Evolutionary conservation across 176 grass and related monocot species (phyloP).

Genomic region (Zizania latifolia): DNA sequence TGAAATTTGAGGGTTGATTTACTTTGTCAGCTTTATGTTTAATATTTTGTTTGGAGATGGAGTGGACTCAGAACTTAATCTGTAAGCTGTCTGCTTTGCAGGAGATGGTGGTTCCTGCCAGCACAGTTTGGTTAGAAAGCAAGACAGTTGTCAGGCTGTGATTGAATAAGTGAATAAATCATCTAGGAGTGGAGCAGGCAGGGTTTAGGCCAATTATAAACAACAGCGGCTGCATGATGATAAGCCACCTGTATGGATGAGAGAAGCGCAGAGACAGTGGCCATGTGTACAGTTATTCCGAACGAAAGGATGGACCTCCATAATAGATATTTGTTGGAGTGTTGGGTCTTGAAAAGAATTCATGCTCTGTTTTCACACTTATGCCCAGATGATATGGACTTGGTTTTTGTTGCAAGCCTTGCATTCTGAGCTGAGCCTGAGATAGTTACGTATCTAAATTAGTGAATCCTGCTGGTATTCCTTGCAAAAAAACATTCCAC

Average conservation of each 20-base stretch:
- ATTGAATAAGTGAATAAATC: neutral
- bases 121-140: neutral
- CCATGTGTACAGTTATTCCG: too few species aligned
- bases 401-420: too few species aligned
- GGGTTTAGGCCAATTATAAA: neutral
- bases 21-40: neutral
- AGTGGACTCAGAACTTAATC: neutral
- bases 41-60: neutral
- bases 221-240: neutral
- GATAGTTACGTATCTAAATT: too few species aligned
- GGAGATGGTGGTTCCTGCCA: neutral
- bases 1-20: neutral
- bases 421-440: too few species aligned
- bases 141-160: neutral
- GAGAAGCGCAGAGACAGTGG: too few species aligned
- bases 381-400: too few species aligned
- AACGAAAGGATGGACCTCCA: too few species aligned
- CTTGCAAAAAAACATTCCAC: too few species aligned
- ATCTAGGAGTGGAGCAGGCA: neutral
- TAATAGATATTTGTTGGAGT: too few species aligned
- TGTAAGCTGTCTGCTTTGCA: slow-evolving; percentile 14
- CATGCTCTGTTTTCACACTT: too few species aligned
- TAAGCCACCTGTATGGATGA: neutral
- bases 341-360: too few species aligned
- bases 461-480: too few species aligned